phyloP scores from a whole-genome alignment of 2,329 filamentous ascomycete genomes.

The Fusarium pseudograminearum region DNA sequence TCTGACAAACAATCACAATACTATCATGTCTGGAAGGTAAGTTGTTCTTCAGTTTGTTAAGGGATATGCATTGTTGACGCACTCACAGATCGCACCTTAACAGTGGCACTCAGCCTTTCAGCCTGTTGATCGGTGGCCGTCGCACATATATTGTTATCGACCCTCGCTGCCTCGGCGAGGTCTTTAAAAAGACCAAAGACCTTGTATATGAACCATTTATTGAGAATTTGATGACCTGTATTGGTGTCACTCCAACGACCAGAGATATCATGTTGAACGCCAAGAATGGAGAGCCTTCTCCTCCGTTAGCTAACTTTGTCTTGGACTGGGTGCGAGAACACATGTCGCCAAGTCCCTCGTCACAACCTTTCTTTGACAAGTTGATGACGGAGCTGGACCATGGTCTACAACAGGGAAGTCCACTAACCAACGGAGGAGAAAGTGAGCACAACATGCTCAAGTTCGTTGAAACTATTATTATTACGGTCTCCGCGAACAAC shows the following conservation, averaged over 20 bases:
- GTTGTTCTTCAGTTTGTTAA: accelerated
- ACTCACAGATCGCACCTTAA: background rate
- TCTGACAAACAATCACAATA: background rate
- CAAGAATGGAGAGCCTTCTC: background rate
- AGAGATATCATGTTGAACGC: background rate
- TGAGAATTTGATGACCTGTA: background rate
- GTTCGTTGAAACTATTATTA: background rate
- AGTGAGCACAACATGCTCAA: background rate
- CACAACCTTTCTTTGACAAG: background rate
- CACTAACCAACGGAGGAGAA: background rate
- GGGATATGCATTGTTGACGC: background rate
- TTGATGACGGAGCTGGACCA: background rate
- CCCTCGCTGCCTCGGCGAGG: background rate
- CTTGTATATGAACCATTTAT: background rate
- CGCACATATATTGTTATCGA: background rate
- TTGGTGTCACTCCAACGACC: background rate
- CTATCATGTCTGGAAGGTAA: background rate
- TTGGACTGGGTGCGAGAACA: background rate
- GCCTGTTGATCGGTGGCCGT: background rate
- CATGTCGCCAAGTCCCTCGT: accelerated
- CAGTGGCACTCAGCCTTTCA: background rate
- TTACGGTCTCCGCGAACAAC: background rate
- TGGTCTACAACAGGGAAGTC: accelerated
- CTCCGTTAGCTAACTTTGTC: background rate
- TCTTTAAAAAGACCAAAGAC: background rate